phyloP scores from a whole-genome alignment of 2,329 filamentous ascomycete species.

The Tolypocladium tundrense region DNA sequence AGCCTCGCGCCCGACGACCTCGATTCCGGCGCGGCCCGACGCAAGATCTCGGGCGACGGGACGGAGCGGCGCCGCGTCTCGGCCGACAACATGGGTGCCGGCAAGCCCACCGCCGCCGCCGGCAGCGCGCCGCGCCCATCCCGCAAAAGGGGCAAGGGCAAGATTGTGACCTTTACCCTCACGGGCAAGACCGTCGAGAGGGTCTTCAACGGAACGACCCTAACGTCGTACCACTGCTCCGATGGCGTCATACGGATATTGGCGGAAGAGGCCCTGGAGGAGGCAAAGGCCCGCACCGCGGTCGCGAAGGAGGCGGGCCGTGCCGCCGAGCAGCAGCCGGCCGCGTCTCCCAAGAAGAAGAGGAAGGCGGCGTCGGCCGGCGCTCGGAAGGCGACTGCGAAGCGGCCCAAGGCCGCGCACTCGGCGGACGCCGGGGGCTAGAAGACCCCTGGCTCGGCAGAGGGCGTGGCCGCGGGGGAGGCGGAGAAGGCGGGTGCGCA shows the following conservation, averaged over 20 bases:
- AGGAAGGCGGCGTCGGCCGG: background rate
- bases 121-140: background rate
- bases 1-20: too few species aligned
- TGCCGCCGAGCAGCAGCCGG: background rate
- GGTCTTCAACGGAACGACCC: background rate
- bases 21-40: background rate
- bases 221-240: slow-evolving; percentile 1
- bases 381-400: background rate
- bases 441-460: background rate
- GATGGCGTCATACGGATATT: slow-evolving; percentile 1
- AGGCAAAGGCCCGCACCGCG: background rate
- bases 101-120: background rate
- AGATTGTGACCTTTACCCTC: background rate
- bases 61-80: background rate
- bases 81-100: background rate
- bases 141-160: background rate
- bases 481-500: too few species aligned
- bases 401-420: background rate
- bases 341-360: background rate
- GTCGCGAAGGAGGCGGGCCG: background rate
- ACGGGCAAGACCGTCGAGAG: background rate
- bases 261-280: background rate
- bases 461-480: background rate
- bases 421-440: background rate
- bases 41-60: background rate